These are phyloP conservation scores for Hypoxylon sp. DNA, from an alignment of 2,329 filamentous ascomycete species.

Conservation along the genomic window DNA sequence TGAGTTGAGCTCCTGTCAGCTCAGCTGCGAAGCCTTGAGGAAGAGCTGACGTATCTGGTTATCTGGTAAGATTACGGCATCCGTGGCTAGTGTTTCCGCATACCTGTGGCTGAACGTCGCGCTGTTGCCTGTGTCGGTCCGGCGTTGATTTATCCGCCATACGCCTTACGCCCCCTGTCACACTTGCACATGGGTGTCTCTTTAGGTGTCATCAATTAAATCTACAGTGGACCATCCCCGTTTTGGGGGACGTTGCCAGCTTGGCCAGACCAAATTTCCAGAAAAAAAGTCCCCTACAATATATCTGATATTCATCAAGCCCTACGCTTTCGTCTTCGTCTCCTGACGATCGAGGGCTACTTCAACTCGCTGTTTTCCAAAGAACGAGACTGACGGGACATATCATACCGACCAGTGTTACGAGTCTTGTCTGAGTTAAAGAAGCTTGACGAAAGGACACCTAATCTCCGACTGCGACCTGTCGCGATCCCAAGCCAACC, in stretches of 20 bases:
- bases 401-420: slow-evolving; percentile 11
- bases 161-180: slow-evolving; percentile 1
- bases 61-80: not conserved
- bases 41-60: no score
- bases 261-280: slow-evolving; percentile 33
- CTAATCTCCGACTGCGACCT: slow-evolving; percentile 12
- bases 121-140: not conserved
- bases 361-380: slow-evolving; percentile 15
- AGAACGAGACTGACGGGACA: slow-evolving; percentile 9
- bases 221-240: slow-evolving; percentile 28
- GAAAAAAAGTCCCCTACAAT: slow-evolving; percentile 17
- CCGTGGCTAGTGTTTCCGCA: not conserved
- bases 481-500: slow-evolving; percentile 21
- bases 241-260: slow-evolving; percentile 31
- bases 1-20: slow-evolving; percentile 26
- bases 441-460: slow-evolving; percentile 15
- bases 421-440: slow-evolving; percentile 3
- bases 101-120: slow-evolving; percentile 9
- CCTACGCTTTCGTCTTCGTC: slow-evolving; percentile 11
- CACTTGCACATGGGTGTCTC: slow-evolving; percentile 1
- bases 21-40: slow-evolving; percentile 4
- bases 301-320: slow-evolving; percentile 7
- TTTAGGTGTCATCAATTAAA: slow-evolving; percentile 24
- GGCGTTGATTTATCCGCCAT: slow-evolving; percentile 25
- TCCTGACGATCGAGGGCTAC: not conserved